phyloP scores from a whole-genome alignment of 23 red algal species.

The Gracilariopsis chorda region DNA sequence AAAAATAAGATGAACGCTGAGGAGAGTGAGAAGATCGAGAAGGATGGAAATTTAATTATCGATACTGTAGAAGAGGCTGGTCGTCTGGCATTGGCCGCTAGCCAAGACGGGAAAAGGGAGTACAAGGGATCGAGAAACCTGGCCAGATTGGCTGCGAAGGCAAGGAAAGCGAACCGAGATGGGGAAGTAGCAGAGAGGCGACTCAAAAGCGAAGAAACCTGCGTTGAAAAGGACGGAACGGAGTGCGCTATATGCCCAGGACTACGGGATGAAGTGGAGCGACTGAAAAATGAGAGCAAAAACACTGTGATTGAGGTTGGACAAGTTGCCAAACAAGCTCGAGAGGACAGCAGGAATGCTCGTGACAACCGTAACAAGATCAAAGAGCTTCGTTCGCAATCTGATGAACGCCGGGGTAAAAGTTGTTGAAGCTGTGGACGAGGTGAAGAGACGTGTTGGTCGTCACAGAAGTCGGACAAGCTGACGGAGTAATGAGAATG shows the following conservation, averaged over 20 bases:
- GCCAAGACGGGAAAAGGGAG: neutral
- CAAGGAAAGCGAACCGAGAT: neutral
- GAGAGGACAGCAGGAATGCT: neutral
- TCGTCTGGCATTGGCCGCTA: neutral
- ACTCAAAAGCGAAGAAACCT: neutral
- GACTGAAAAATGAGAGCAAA: neutral
- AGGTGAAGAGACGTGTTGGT: too few relatives aligned
- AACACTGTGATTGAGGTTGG: neutral
- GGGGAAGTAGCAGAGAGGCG: neutral
- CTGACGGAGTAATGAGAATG: too few relatives aligned
- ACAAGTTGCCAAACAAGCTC: neutral
- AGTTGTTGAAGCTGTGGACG: too few relatives aligned
- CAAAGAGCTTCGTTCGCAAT: too few relatives aligned
- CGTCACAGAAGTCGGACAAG: too few relatives aligned
- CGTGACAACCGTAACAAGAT: too few relatives aligned
- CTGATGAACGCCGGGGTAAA: too few relatives aligned
- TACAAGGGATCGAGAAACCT: neutral
- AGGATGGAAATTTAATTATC: neutral
- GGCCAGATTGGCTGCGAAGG: neutral
- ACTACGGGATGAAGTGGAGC: neutral
- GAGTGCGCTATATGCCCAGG: neutral
- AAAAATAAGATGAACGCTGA: neutral
- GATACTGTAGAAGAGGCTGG: neutral
- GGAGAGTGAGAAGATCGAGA: neutral
- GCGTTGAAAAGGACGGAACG: neutral